Evolutionary conservation across 1,284 basidiomycete genomes (phyloP), one percentile per base, ranked within the genome.

Genomic region (Paramarasmius palmivorus): DNA sequence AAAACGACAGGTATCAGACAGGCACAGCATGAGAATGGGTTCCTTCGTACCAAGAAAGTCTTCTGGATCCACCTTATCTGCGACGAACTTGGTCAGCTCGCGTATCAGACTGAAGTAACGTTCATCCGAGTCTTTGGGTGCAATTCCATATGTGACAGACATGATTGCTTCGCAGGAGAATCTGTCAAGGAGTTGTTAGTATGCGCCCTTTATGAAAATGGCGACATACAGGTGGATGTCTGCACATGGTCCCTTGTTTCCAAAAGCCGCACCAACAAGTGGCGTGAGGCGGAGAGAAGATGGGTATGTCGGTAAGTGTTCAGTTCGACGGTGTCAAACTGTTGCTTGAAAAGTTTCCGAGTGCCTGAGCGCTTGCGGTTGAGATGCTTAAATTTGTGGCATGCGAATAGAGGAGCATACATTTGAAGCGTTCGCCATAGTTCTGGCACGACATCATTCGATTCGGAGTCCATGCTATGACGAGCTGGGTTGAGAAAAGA

Each of bases 391-490:
- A n/a, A n/a, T 32, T 12, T 32, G 7, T 32, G 29, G 29, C 12
- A 6, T 14, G 25, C 6, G 25, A 14, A 42, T 19, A 14, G 3
- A 14, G 41, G 15, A 41, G 14, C 7, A 6, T 6, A 51, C 49
- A 22, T 42, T 51, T 51, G 9, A 39, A 51, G 12, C 49, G 49
- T 42, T 51, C 49, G 34, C 49, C 49, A 17, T 51, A 51, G 3
- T 39, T 39, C 49, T 41, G 40, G 22, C 35, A 40, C 5, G 49
- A 38, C 14, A 51, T 29, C 19, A 41, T 51, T 40, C 49, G 34
- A 26, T 39, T n/a, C 37, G 9, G 39, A 22, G 12, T 20, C 23
- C 23, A 51, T 41, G 9, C 49, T 51, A 32, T 12, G 7, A 20
- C 22, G 25, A 23, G n/a, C 19, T 15, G 12, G 14, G 40, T 34